phyloP scores from a whole-genome alignment of 2,329 filamentous ascomycete genomes.

The Diaporthe ilicicola region DNA sequence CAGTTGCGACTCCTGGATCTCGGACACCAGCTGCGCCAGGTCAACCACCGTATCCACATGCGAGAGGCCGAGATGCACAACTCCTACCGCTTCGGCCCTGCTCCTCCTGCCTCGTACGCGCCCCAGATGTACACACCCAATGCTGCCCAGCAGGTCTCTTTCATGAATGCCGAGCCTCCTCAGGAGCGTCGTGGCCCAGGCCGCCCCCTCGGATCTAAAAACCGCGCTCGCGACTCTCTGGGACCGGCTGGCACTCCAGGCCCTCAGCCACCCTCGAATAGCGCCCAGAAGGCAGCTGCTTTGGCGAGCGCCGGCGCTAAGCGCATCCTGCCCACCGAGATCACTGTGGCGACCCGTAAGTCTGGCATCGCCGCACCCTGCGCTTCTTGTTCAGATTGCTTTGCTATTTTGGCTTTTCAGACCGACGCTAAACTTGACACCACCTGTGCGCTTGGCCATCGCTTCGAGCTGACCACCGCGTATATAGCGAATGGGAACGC shows the following conservation, averaged over 20 bases:
- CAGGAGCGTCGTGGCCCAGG: slow-evolving; percentile 33
- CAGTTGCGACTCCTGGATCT: slow-evolving; percentile 54
- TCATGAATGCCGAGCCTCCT: slow-evolving; percentile 23
- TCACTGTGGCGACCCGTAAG: slow-evolving; percentile 31
- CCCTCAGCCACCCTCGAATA: neutral
- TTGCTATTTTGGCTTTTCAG: neutral
- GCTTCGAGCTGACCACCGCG: slow-evolving; percentile 1
- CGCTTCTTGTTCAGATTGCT: neutral
- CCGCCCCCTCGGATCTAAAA: slow-evolving; percentile 31
- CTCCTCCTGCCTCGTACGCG: neutral
- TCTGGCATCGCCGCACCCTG: neutral
- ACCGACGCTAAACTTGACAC: neutral
- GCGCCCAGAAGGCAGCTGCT: slow-evolving; percentile 30
- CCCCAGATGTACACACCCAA: neutral
- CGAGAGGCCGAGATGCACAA: slow-evolving; percentile 45
- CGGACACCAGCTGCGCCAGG: slow-evolving; percentile 53
- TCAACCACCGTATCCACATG: slow-evolving; percentile 50
- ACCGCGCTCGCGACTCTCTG: neutral
- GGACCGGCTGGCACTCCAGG: neutral
- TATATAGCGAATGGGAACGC: neutral
- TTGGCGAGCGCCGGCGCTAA: slow-evolving; percentile 31
- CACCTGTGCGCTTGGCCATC: slow-evolving; percentile 3
- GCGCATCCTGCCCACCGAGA: slow-evolving; percentile 25
- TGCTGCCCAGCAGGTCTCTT: neutral
- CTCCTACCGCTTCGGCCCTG: neutral